Evolutionary conservation across 2,329 filamentous ascomycete species (phyloP), one percentile per base, ranked within the genome.

Genomic region (Microthyrium microscopicum): DNA sequence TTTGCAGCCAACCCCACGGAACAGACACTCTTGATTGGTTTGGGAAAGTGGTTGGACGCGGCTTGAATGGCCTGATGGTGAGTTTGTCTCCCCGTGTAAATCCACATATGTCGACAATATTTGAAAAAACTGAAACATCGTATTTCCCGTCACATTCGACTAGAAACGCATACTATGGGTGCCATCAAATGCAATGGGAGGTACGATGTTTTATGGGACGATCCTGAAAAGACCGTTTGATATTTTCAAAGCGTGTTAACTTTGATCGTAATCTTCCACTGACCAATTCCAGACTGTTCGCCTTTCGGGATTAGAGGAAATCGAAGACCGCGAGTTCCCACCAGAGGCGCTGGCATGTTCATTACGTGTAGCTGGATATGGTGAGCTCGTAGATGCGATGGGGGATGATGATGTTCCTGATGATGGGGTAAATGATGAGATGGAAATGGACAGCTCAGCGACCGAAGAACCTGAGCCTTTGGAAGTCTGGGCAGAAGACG

Each of bases 41-140:
- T 35, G 70, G 69, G 13, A 65, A 71, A 43, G 58, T 74, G 3
- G 54, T 71, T 15, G 62, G 67, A 30, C 52, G 68, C 3, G 57
- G 60, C 9, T 44, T 65, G 3, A 64, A 72, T 43, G 70, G 70
- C 2, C n/a, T n/a, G n/a, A n/a, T n/a, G n/a, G n/a, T n/a, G n/a
- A n/a, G n/a, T n/a, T n/a, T n/a, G n/a, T n/a, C n/a, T n/a, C n/a
- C n/a, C n/a, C n/a, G n/a, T n/a, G n/a, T n/a, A n/a, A n/a, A n/a
- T n/a, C n/a, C n/a, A n/a, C n/a, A n/a, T n/a, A n/a, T n/a, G n/a
- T n/a, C n/a, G n/a, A n/a, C n/a, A n/a, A n/a, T n/a, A n/a, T n/a
- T n/a, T n/a, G n/a, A n/a, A n/a, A n/a, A n/a, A n/a, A n/a, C n/a
- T n/a, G n/a, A n/a, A n/a, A n/a, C n/a, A n/a, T n/a, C n/a, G n/a